Evolutionary conservation across 495 filamentous ascomycete species (phyloP).

Genomic region (Hamigera avellanea): DNA sequence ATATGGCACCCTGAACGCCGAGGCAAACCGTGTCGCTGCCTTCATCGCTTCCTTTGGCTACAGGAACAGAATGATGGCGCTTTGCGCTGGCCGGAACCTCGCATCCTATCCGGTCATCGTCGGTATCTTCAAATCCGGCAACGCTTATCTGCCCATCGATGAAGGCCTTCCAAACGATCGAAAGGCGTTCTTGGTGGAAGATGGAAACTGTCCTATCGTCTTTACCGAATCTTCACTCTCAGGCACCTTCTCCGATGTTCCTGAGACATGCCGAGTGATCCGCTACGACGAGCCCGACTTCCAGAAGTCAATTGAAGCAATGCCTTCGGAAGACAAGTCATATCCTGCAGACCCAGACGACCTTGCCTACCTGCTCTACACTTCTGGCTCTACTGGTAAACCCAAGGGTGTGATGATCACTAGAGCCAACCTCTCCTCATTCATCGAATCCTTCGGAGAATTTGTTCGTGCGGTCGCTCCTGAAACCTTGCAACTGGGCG

Average conservation of each 20-base stretch:
- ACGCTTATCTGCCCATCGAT: slow-evolving; percentile 61
- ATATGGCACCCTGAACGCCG: slow-evolving; percentile 23
- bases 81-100: slow-evolving; percentile 30
- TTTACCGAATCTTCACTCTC: slow-evolving; percentile 16
- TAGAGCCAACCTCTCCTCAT: slow-evolving; percentile 33
- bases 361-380: slow-evolving; percentile 90
- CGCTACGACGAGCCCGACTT: slow-evolving; percentile 23
- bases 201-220: slow-evolving; percentile 19
- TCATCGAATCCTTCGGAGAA: slow-evolving; percentile 26
- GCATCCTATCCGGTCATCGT: slow-evolving; percentile 31
- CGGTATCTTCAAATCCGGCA: slow-evolving; percentile 46
- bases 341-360: slow-evolving; percentile 60
- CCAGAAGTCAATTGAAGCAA: slow-evolving; percentile 9
- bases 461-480: slow-evolving; percentile 14
- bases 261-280: slow-evolving; percentile 11
- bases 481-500: slow-evolving; percentile 13
- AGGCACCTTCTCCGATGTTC: slow-evolving; percentile 10
- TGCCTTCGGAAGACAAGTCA: slow-evolving; percentile 9
- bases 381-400: slow-evolving; percentile 93
- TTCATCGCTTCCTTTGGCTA: slow-evolving; percentile 22
- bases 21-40: slow-evolving; percentile 26
- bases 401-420: slow-evolving; percentile 86
- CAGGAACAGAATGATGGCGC: slow-evolving; percentile 25
- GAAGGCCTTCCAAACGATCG: slow-evolving; percentile 31
- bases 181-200: slow-evolving; percentile 31